These are phyloP conservation scores for Ceratobasidium papillatum DNA, from an alignment of 1,284 basidiomycete genomes.

Conservation along the genomic window DNA sequence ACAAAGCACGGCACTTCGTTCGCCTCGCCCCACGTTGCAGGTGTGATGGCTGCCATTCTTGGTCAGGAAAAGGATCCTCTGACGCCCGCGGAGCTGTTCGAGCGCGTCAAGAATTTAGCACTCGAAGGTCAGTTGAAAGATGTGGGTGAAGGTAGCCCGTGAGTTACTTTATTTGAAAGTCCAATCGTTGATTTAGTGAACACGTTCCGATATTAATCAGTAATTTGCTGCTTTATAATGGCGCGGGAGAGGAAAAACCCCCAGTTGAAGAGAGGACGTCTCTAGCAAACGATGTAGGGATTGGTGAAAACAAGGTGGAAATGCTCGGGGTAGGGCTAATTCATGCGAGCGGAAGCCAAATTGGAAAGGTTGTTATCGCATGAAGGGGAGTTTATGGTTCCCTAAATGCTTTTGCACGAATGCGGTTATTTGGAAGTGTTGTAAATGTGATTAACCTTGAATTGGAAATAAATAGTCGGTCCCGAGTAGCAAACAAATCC, in stretches of 20 bases:
- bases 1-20: constrained; percentile 43
- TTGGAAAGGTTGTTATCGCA: too few species aligned
- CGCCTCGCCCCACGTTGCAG: constrained; percentile 43
- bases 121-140: background rate
- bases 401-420: too few species aligned
- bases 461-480: too few species aligned
- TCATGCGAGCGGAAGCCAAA: too few species aligned
- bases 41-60: constrained; percentile 42
- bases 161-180: background rate
- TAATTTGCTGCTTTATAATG: background rate
- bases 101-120: constrained; percentile 29
- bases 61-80: constrained; percentile 18
- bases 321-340: background rate
- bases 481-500: too few species aligned
- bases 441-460: background rate
- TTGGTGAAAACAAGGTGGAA: background rate
- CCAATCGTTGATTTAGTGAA: background rate
- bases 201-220: background rate
- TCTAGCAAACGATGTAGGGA: background rate
- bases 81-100: constrained; percentile 37
- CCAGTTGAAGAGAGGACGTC: background rate
- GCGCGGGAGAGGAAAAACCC: background rate
- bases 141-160: background rate
- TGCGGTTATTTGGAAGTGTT: too few species aligned
- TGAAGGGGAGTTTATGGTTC: too few species aligned